A percentile compares a stretch with the other conserved stretches of the same genome.
phyloP scores from a whole-genome alignment of 2,329 filamentous ascomycete genomes.

The Ophiostoma ulmi region DNA sequence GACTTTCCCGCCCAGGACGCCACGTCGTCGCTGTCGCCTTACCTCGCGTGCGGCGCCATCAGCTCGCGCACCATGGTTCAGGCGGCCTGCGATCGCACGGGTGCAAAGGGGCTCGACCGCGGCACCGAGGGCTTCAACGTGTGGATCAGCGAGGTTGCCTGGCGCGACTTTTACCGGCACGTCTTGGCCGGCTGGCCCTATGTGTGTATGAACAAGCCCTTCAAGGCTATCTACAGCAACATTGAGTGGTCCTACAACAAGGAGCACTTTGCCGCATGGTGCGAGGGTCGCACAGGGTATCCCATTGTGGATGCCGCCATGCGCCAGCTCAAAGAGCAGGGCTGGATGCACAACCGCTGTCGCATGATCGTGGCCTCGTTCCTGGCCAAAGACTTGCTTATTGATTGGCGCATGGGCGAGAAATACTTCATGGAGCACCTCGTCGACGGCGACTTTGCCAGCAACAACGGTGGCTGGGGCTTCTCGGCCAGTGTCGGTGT shows the following conservation, averaged over 20 bases:
- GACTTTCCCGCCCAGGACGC: conserved; percentile 59
- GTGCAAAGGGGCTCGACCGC: conserved; percentile 59
- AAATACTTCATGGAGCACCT: conserved; percentile 76
- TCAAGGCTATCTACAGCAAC: conserved; percentile 77
- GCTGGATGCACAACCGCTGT: conserved; percentile 80
- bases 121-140: conserved; percentile 60
- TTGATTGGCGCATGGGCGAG: conserved; percentile 82
- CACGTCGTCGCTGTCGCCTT: conserved; percentile 67
- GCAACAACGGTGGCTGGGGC: conserved; percentile 65
- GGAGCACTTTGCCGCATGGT: conserved; percentile 68
- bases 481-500: conserved; percentile 40
- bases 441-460: conserved; percentile 74
- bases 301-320: conserved; percentile 84
- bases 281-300: conserved; percentile 67
- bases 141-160: conserved; percentile 80
- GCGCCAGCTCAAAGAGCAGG: conserved; percentile 64
- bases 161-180: conserved; percentile 85
- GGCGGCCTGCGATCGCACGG: conserved; percentile 57
- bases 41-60: conserved; percentile 61
- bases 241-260: conserved; percentile 75
- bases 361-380: conserved; percentile 83
- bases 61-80: conserved; percentile 61
- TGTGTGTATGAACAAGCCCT: conserved; percentile 61
- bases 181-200: conserved; percentile 83
- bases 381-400: conserved; percentile 69